Percentiles rank a stretch among this genome's conserved stretches.
phyloP scores from a whole-genome alignment of 768 basidiomycete species.

The Gymnopilus dilepis region DNA sequence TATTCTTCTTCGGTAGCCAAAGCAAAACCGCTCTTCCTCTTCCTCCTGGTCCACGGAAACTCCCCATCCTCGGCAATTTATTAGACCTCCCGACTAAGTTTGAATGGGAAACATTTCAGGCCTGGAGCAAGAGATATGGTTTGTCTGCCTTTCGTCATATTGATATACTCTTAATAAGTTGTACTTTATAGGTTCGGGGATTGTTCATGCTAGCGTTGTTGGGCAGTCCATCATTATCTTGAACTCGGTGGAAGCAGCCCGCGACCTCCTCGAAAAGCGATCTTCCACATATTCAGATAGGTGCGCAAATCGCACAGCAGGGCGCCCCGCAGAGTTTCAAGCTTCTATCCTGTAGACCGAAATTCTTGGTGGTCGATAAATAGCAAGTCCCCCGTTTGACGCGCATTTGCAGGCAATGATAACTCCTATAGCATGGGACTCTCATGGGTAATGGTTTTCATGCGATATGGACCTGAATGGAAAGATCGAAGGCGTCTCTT shows the following conservation, averaged over 20 bases:
- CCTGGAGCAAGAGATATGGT: conserved; percentile 49
- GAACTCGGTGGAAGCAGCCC: conserved; percentile 25
- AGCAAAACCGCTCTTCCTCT: conserved; percentile 31
- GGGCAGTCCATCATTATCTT: conserved; percentile 28
- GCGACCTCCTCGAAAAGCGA: conserved; percentile 29
- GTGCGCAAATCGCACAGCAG: conserved; percentile 4
- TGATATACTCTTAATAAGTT: neutral
- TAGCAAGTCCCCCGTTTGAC: conserved; percentile 14
- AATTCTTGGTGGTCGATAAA: conserved; percentile 24
- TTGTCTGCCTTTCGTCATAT: neutral
- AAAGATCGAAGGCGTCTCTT: conserved; percentile 43
- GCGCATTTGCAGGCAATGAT: neutral
- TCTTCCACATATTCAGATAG: conserved; percentile 28
- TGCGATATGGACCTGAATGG: conserved; percentile 45
- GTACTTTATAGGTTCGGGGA: conserved; percentile 23
- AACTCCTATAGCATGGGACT: conserved; percentile 39
- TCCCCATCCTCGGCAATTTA: conserved; percentile 50
- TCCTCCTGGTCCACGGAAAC: conserved; percentile 47
- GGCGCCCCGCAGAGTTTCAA: too few species aligned
- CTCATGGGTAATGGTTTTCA: conserved; percentile 40
- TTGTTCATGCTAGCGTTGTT: conserved; percentile 24
- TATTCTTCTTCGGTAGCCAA: neutral
- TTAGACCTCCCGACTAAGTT: conserved; percentile 45
- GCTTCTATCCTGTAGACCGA: conserved; percentile 12
- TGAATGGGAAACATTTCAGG: conserved; percentile 46